Evolutionary conservation across 805 yeast genomes (phyloP).

Genomic region (Saccharomyces jurei): DNA sequence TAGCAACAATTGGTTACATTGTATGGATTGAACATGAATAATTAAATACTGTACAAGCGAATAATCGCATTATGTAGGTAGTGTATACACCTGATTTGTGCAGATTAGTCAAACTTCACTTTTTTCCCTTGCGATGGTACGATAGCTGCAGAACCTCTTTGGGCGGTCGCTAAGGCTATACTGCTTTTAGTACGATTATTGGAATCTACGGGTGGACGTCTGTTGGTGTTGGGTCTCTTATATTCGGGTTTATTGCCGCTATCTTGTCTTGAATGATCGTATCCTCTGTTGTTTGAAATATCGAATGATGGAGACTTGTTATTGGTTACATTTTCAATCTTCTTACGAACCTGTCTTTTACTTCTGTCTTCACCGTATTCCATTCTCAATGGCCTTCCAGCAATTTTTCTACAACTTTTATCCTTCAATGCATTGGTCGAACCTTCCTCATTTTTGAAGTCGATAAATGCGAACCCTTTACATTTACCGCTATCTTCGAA

Average conservation of each 20-base stretch:
- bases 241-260: constrained; percentile 8
- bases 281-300: constrained; percentile 5
- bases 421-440: constrained; percentile 79
- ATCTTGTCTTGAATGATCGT: not conserved
- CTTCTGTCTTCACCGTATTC: constrained; percentile 95
- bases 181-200: constrained; percentile 63
- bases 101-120: constrained; percentile 48
- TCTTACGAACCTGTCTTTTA: constrained; percentile 49
- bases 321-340: constrained; percentile 23
- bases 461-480: constrained; percentile 92
- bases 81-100: not conserved
- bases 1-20: not conserved
- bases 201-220: constrained; percentile 22
- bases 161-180: constrained; percentile 80
- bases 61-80: not conserved
- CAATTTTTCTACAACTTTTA: constrained; percentile 52
- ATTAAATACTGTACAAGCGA: constrained; percentile 1
- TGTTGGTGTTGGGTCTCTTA: constrained; percentile 4
- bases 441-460: constrained; percentile 70
- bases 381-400: constrained; percentile 70
- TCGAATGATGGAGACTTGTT: constrained; percentile 22
- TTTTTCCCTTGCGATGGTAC: constrained; percentile 89
- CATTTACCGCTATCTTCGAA: constrained; percentile 94
- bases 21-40: not conserved
- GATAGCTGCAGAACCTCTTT: constrained; percentile 80